These are phyloP conservation scores for Naganishia onofrii DNA, from an alignment of 768 basidiomycete species.

Conservation along the genomic window DNA sequence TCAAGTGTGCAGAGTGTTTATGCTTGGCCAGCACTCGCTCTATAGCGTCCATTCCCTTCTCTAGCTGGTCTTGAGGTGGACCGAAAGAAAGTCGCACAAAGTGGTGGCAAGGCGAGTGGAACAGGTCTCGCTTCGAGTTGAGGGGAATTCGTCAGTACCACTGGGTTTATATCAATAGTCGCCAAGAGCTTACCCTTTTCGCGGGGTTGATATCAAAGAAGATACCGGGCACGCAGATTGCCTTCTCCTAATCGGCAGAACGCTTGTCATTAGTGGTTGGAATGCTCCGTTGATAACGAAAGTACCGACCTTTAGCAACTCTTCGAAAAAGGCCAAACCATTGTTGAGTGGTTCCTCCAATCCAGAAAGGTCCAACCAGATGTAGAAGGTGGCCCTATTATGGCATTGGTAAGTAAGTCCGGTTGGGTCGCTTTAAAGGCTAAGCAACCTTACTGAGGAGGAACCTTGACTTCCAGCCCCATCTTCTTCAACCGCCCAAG, in stretches of 20 bases:
- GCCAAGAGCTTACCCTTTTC: conserved; percentile 55
- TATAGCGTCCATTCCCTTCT: conserved; percentile 85
- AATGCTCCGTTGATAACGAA: conserved; percentile 50
- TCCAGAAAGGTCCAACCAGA: conserved; percentile 82
- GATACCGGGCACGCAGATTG: conserved; percentile 82
- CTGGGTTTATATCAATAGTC: neutral
- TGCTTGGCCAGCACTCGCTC: conserved; percentile 67
- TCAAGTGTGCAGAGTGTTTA: conserved; percentile 34
- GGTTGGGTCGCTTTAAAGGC: neutral
- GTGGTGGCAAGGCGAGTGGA: conserved; percentile 61
- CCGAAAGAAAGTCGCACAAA: conserved; percentile 86
- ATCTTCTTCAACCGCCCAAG: conserved; percentile 74
- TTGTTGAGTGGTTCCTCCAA: conserved; percentile 81
- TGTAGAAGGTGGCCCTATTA: conserved; percentile 77
- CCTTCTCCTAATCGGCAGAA: conserved; percentile 45
- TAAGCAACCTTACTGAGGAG: conserved; percentile 29
- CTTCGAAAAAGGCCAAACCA: conserved; percentile 91
- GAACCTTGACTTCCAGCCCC: conserved; percentile 66
- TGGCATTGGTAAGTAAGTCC: conserved; percentile 39
- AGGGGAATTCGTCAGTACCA: neutral
- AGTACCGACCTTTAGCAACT: conserved; percentile 64
- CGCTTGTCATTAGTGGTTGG: neutral
- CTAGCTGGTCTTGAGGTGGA: conserved; percentile 72
- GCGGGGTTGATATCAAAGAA: conserved; percentile 63
- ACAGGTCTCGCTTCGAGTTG: conserved; percentile 63